Evolutionary conservation across 768 basidiomycete genomes (phyloP).

Genomic region (Rhodosporidiobolus odoratus): DNA sequence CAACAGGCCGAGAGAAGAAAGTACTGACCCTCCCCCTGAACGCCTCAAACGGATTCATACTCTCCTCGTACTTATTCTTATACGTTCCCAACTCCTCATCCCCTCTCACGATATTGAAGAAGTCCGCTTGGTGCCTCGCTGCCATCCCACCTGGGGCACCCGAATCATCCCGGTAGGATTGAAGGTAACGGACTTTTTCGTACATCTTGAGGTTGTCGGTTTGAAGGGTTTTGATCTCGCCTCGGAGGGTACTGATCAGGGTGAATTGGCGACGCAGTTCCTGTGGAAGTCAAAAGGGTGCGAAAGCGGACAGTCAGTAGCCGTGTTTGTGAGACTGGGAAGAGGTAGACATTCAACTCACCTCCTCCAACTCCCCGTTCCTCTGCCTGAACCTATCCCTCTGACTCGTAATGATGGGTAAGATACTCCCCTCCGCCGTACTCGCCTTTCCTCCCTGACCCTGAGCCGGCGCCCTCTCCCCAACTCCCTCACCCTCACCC

Average conservation of each 20-base stretch:
- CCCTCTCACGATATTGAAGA: conserved; percentile 36
- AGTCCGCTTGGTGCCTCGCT: conserved; percentile 47
- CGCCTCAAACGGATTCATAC: conserved; percentile 97
- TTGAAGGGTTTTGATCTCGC: conserved; percentile 86
- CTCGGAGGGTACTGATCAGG: conserved; percentile 83
- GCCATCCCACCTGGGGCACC: conserved; percentile 51
- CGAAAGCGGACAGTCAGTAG: not conserved
- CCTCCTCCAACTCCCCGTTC: conserved; percentile 95
- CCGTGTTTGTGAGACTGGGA: not conserved
- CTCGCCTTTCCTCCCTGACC: conserved; percentile 54
- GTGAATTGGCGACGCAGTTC: conserved; percentile 94
- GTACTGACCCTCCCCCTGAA: conserved; percentile 83
- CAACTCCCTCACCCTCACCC: not conserved
- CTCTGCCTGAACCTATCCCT: conserved; percentile 95
- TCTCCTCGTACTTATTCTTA: conserved; percentile 84
- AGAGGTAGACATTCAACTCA: conserved; percentile 42
- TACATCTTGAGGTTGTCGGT: conserved; percentile 94
- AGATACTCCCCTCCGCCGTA: conserved; percentile 82
- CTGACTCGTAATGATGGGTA: conserved; percentile 98
- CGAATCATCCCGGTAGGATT: conserved; percentile 80
- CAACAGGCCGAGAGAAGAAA: conserved; percentile 4
- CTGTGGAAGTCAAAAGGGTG: conserved; percentile 47
- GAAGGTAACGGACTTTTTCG: conserved; percentile 98
- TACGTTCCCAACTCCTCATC: conserved; percentile 81
- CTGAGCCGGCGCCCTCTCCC: conserved; percentile 49